Evolutionary conservation across 2,329 filamentous ascomycete genomes (phyloP).

Genomic region (Diplocarpon mali): DNA sequence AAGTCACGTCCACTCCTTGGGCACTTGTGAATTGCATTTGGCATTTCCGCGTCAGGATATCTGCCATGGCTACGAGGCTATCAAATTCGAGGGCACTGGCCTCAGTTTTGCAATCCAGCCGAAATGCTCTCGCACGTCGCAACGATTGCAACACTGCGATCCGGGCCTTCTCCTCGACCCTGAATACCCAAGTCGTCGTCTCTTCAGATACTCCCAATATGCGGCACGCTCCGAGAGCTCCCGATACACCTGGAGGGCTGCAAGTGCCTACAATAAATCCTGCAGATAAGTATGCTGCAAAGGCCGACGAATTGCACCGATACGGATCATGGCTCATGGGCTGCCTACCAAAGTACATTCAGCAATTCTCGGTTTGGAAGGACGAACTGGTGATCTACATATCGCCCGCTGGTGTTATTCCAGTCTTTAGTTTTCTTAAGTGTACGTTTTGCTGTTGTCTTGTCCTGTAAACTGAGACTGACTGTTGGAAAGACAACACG

Average conservation of each 20-base stretch:
- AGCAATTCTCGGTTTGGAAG: conserved; percentile 99
- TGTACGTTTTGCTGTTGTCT: conserved; percentile 28
- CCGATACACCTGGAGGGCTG: conserved; percentile 42
- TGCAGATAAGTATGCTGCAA: conserved; percentile 82
- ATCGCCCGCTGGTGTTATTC: conserved; percentile 74
- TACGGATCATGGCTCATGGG: conserved; percentile 97
- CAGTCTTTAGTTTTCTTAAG: conserved; percentile 90
- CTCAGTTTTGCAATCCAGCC: conserved; percentile 44
- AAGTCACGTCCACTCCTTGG: neutral
- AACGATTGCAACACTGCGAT: conserved; percentile 13
- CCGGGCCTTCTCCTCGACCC: conserved; percentile 30
- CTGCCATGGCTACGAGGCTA: conserved; percentile 49
- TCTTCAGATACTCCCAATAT: conserved; percentile 50
- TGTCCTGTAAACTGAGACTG: conserved; percentile 3
- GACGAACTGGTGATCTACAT: conserved; percentile 96
- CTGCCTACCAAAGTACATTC: conserved; percentile 92
- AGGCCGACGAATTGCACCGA: conserved; percentile 77
- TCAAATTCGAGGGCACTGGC: conserved; percentile 44
- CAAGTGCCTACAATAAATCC: conserved; percentile 79
- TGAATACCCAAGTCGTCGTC: conserved; percentile 32
- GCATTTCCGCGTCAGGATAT: conserved; percentile 26
- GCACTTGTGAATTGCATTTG: conserved; percentile 18
- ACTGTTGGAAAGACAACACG: conserved; percentile 60
- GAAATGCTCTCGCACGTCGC: conserved; percentile 24
- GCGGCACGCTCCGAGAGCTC: conserved; percentile 47